Conservation (phyloP, 768 basidiomycete species). For the Xanthoconium purpureum region DNA sequence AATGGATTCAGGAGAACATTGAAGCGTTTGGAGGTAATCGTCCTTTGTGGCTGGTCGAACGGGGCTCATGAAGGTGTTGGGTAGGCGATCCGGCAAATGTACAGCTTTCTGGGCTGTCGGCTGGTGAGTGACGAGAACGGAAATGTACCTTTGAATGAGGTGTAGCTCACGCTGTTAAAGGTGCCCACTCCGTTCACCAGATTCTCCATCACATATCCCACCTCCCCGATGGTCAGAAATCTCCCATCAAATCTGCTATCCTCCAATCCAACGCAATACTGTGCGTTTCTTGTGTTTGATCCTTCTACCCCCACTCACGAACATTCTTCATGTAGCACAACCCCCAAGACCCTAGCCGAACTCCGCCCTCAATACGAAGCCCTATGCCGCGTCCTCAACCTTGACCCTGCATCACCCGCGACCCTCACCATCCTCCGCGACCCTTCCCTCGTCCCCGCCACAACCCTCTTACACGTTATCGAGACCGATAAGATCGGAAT, state of each 20-base stretch:
- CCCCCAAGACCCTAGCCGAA: constrained; percentile 58
- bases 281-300: constrained; percentile 33
- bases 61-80: not conserved
- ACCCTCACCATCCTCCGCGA: constrained; percentile 52
- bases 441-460: constrained; percentile 44
- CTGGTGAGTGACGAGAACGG: not conserved
- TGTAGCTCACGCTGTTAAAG: constrained; percentile 29
- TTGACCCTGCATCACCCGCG: constrained; percentile 52
- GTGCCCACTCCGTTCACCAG: constrained; percentile 75
- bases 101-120: constrained; percentile 27
- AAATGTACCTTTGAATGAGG: not conserved
- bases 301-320: not conserved
- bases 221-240: constrained; percentile 49
- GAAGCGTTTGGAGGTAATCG: constrained; percentile 60
- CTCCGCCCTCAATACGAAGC: constrained; percentile 61
- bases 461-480: constrained; percentile 53
- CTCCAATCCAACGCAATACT: constrained; percentile 76
- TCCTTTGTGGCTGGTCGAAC: not conserved
- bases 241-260: constrained; percentile 65
- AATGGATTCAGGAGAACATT: constrained; percentile 71
- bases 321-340: constrained; percentile 31
- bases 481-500: constrained; percentile 53
- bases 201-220: constrained; percentile 66
- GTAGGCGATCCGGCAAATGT: constrained; percentile 60
- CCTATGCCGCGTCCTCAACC: constrained; percentile 50